Evolutionary conservation across 2,329 filamentous ascomycete species (phyloP), one percentile per base, ranked within the genome.

Genomic region (Microdochium nivale): DNA sequence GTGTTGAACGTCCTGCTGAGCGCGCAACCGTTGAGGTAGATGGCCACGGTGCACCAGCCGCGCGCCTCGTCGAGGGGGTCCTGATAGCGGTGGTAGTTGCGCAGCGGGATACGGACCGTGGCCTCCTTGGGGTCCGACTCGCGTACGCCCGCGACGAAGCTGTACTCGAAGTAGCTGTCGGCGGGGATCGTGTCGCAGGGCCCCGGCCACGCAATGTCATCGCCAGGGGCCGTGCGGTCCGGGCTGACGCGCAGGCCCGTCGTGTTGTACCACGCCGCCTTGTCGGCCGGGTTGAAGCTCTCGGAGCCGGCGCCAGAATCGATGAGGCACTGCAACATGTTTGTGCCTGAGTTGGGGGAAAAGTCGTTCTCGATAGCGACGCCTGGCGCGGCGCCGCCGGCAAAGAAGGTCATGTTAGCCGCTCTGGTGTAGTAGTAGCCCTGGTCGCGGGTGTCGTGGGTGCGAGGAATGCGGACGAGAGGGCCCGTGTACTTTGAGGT

Each of bases 1-100:
- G 60, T 62, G 21, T 58, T 56, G 53, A 69, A 69, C 0, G 67
- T 62, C 8, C 64, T 60, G 14, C 59, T 64, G 8, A 69, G 59
- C 1, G 57, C 55, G 50, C 67, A 69, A 1, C 55, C 57, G 3
- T 57, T 55, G 19, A 54, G 46, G 25, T 61, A 56, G n/a, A 68
- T 44, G 46, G 59, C 61, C 19, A 70, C 53, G 49, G 54, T 44
- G 53, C 65, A 65, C 27, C 61, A 53, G 23, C 58, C 58, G 25
- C 7, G 51, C 40, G 3, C 52, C 21, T 53, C 33, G n/a, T 52
- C 27, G 40, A 51, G 54, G 11, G 52, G 50, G 2, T 52, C 52
- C 47, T 58, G 53, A 2, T 58, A 58, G 7, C 65, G 53, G n/a
- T 62, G 65, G 54, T 68, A 68, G 24, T 60, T 60, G 48, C 59